These are phyloP conservation scores for Polyplosphaeria fusca DNA, from an alignment of 495 filamentous ascomycete genomes.

Conservation along the genomic window DNA sequence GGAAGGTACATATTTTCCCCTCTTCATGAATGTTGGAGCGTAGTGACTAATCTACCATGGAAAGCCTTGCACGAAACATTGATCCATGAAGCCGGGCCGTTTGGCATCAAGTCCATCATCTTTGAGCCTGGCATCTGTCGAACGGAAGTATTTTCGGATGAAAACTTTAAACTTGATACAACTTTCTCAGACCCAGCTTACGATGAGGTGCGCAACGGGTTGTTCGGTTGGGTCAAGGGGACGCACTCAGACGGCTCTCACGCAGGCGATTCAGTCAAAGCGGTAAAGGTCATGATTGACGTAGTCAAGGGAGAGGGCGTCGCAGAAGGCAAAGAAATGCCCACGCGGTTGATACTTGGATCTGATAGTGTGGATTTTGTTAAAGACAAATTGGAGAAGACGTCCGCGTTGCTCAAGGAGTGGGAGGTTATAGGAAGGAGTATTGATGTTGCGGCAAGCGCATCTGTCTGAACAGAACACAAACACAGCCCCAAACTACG, in stretches of 20 bases:
- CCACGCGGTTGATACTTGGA: slow-evolving; percentile 38
- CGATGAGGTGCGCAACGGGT: not conserved
- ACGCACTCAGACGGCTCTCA: slow-evolving; percentile 31
- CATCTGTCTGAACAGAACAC: no score
- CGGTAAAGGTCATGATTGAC: slow-evolving; percentile 42
- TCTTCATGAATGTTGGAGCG: not conserved
- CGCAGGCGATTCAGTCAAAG: slow-evolving; percentile 43
- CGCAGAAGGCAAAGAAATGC: slow-evolving; percentile 34
- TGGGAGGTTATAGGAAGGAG: slow-evolving; percentile 38
- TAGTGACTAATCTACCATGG: not conserved
- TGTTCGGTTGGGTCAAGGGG: no score
- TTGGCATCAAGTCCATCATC: slow-evolving; percentile 20
- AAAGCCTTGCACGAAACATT: slow-evolving; percentile 7
- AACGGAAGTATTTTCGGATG: slow-evolving; percentile 13
- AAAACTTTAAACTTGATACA: not conserved
- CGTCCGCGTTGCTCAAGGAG: slow-evolving; percentile 37
- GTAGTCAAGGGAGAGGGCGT: slow-evolving; percentile 42
- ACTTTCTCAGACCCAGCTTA: not conserved
- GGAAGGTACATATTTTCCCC: slow-evolving; percentile 29
- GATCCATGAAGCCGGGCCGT: slow-evolving; percentile 2
- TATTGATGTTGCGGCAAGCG: no score
- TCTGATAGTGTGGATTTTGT: slow-evolving; percentile 40
- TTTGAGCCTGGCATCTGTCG: slow-evolving; percentile 30
- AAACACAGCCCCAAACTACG: no score
- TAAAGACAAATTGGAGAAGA: slow-evolving; percentile 38